Evolutionary conservation across 2,329 filamentous ascomycete genomes (phyloP).

Genomic region (Herpotrichia juniperi): DNA sequence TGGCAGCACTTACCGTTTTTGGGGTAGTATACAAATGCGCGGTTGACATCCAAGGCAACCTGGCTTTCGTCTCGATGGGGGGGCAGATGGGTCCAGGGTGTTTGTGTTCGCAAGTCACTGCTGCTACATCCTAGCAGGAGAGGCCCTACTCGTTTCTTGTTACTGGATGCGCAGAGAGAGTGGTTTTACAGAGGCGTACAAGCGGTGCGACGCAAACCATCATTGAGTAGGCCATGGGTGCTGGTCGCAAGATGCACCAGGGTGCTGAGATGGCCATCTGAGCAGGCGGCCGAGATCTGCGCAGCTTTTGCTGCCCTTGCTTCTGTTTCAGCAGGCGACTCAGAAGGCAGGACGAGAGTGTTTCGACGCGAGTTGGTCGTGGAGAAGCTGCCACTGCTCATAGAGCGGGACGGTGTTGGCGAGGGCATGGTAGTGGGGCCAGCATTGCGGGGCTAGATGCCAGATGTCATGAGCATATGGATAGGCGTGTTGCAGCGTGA

Average conservation of each 20-base stretch:
- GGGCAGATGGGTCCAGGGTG: conserved; percentile 67
- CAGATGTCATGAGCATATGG: background rate
- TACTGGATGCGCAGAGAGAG: conserved; percentile 15
- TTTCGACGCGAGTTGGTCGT: conserved; percentile 15
- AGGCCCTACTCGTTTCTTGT: conserved; percentile 60
- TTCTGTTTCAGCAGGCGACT: conserved; percentile 30
- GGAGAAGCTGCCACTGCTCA: conserved; percentile 33
- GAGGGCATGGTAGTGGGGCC: conserved; percentile 30
- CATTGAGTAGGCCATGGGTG: conserved; percentile 53
- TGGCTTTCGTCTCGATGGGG: conserved; percentile 89
- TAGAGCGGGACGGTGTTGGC: conserved; percentile 31
- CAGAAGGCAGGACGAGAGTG: conserved; percentile 17
- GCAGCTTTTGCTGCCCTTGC: conserved; percentile 22
- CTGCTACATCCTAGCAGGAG: conserved; percentile 54
- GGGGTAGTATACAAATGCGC: conserved; percentile 98
- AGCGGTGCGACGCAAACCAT: conserved; percentile 69
- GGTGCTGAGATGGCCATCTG: conserved; percentile 44
- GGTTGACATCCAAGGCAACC: conserved; percentile 88
- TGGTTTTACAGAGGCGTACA: conserved; percentile 64
- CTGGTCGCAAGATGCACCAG: conserved; percentile 52
- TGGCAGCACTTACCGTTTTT: conserved; percentile 61
- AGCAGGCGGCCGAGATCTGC: conserved; percentile 51
- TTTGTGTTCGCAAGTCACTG: conserved; percentile 24
- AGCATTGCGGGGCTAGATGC: background rate
- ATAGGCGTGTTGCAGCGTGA: background rate